phyloP scores from a whole-genome alignment of 2,329 filamentous ascomycete genomes.

The Penicillium sp. region DNA sequence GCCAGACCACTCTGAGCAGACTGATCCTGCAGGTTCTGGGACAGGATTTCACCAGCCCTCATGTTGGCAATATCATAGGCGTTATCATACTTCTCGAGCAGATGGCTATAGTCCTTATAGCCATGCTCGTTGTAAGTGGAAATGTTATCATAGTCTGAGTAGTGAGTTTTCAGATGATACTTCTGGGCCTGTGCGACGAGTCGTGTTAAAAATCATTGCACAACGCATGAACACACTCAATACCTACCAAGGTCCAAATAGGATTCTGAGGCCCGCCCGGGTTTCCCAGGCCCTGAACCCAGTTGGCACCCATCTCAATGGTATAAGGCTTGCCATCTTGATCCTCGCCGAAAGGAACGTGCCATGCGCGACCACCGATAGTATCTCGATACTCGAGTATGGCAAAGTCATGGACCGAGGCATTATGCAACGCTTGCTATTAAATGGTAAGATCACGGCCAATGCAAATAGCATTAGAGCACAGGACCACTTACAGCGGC shows the following conservation, averaged over 20 bases:
- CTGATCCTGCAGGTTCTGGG: conserved; percentile 60
- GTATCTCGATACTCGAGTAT: conserved; percentile 22
- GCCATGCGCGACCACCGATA: conserved; percentile 17
- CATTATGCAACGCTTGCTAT: conserved; percentile 22
- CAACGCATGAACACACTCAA: background rate
- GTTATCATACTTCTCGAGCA: conserved; percentile 53
- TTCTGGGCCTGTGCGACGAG: conserved; percentile 6
- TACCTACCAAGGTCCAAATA: conserved; percentile 17
- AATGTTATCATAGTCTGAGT: conserved; percentile 53
- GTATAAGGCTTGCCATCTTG: conserved; percentile 17
- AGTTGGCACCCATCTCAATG: conserved; percentile 21
- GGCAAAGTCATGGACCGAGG: conserved; percentile 20
- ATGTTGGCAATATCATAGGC: conserved; percentile 48
- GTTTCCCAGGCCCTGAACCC: conserved; percentile 20
- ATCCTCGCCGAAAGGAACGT: conserved; percentile 15
- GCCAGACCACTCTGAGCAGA: conserved; percentile 59
- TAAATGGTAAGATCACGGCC: background rate
- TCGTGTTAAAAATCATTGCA: background rate
- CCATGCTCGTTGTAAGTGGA: conserved; percentile 61
- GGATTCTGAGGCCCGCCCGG: conserved; percentile 16
- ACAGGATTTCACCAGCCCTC: conserved; percentile 57
- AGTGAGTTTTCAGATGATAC: conserved; percentile 50
- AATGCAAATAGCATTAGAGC: background rate
- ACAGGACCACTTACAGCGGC: conserved; percentile 13
- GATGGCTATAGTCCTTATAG: conserved; percentile 48